Percentiles rank a stretch among this genome's conserved stretches.
Conservation (phyloP, 1,284 basidiomycete genomes). For the Ceratobasidium sp. region DNA sequence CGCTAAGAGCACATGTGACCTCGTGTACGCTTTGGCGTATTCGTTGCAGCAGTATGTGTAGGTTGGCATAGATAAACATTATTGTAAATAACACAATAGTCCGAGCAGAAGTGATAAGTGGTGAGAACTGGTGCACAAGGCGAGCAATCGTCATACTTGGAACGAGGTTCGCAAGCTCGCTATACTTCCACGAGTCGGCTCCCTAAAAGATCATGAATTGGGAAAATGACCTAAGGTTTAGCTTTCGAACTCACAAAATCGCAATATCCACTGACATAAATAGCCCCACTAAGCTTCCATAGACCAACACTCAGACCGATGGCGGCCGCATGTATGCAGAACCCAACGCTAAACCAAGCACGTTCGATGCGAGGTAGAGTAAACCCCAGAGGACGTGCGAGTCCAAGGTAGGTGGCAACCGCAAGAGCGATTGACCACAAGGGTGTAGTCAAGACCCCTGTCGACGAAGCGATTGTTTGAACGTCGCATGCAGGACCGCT, state of each 20-base stretch:
- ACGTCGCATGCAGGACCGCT: not conserved
- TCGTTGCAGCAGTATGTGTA: conserved; percentile 11
- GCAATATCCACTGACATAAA: conserved; percentile 18
- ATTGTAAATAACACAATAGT: not conserved
- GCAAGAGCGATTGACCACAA: conserved; percentile 23
- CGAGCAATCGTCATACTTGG: not conserved
- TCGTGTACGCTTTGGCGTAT: conserved; percentile 3
- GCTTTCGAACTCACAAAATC: conserved; percentile 14
- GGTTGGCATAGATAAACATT: conserved; percentile 2
- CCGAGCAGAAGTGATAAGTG: not conserved
- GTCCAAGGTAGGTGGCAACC: conserved; percentile 7
- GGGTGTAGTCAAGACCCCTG: conserved; percentile 9
- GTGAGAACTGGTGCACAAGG: not conserved
- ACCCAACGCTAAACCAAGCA: conserved; percentile 17
- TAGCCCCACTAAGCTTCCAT: conserved; percentile 4
- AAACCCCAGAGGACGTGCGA: not conserved
- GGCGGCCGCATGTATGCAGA: conserved; percentile 16
- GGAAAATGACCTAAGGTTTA: not conserved
- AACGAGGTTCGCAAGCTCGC: conserved; percentile 21
- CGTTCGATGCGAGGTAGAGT: not conserved
- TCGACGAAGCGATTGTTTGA: not conserved
- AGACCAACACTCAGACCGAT: conserved; percentile 7
- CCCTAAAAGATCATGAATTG: not conserved
- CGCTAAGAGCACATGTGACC: not conserved
- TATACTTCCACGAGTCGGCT: not conserved